These are phyloP conservation scores for Gilbertella persicaria DNA, from an alignment of 371 early-diverging fungal species.

Conservation along the genomic window DNA sequence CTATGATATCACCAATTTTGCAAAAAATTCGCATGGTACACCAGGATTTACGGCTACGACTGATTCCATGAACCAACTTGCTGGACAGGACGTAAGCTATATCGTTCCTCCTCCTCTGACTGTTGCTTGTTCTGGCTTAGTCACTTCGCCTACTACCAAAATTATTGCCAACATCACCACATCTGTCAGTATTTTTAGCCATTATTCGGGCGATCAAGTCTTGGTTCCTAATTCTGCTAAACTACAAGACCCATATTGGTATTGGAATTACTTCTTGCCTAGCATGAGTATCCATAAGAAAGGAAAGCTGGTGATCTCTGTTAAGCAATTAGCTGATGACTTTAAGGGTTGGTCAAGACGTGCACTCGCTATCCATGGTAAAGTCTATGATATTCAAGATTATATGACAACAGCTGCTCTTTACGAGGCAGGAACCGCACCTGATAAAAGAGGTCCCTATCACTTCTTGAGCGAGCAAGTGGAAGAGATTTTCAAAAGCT, in stretches of 20 bases:
- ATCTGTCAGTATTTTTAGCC: constrained; percentile 32
- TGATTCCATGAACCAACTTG: constrained; percentile 62
- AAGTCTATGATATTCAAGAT: constrained; percentile 76
- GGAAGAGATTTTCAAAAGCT: constrained; percentile 67
- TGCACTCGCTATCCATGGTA: constrained; percentile 70
- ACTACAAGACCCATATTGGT: constrained; percentile 58
- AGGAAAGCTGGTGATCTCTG: constrained; percentile 62
- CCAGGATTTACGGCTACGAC: constrained; percentile 44
- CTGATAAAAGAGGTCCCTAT: constrained; percentile 21
- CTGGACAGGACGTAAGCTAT: constrained; percentile 67
- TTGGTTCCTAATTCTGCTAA: constrained; percentile 22
- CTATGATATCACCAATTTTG: constrained; percentile 70
- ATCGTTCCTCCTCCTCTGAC: constrained; percentile 77
- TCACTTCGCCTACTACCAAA: constrained; percentile 34
- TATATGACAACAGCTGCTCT: constrained; percentile 60
- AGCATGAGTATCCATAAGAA: constrained; percentile 66
- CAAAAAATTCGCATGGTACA: constrained; percentile 50
- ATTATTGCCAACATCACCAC: constrained; percentile 36
- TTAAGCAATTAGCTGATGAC: constrained; percentile 47
- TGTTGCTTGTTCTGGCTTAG: constrained; percentile 56
- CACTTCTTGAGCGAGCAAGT: constrained; percentile 57
- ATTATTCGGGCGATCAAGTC: constrained; percentile 47
- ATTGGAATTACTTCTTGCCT: constrained; percentile 64
- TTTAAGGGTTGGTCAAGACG: constrained; percentile 51
- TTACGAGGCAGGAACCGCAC: constrained; percentile 39